Percentiles rank a stretch among this genome's conserved stretches.
phyloP scores from a whole-genome alignment of 2,329 filamentous ascomycete genomes.

The Alternaria burnsii region DNA sequence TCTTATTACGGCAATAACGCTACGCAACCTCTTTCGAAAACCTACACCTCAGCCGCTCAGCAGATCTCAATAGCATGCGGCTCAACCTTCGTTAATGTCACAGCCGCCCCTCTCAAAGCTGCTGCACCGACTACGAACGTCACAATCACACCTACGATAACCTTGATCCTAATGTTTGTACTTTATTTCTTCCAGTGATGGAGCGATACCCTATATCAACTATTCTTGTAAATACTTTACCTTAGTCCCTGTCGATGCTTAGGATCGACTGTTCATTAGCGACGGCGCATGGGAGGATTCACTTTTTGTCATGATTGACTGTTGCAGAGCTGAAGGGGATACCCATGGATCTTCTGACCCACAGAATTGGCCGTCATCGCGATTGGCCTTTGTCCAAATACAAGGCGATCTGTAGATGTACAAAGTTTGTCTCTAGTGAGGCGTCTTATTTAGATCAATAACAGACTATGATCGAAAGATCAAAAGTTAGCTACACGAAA shows the following conservation, averaged over 20 bases:
- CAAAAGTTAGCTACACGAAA: slow-evolving; percentile 5
- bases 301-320: slow-evolving; percentile 7
- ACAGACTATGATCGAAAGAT: slow-evolving; percentile 9
- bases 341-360: slow-evolving; percentile 12
- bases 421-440: background rate
- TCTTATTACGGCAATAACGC: slow-evolving; percentile 72
- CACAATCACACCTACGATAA: slow-evolving; percentile 41
- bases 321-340: slow-evolving; percentile 16
- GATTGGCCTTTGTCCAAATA: slow-evolving; percentile 1
- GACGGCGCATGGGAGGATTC: slow-evolving; percentile 42
- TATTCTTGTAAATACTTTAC: slow-evolving; percentile 33
- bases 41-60: slow-evolving; percentile 75
- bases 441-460: slow-evolving; percentile 2
- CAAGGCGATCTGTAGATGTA: background rate
- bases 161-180: slow-evolving; percentile 48
- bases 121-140: slow-evolving; percentile 33
- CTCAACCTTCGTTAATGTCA: slow-evolving; percentile 61
- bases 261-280: slow-evolving; percentile 44
- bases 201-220: slow-evolving; percentile 20
- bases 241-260: slow-evolving; percentile 26
- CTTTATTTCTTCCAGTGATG: slow-evolving; percentile 44
- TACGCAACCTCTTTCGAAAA: slow-evolving; percentile 70
- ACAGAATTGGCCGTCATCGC: slow-evolving; percentile 12
- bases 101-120: slow-evolving; percentile 54
- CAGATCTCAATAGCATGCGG: slow-evolving; percentile 74